Evolutionary conservation across 2,329 filamentous ascomycete genomes (phyloP), one percentile per base, ranked within the genome.

Genomic region (Metarhizium humberi): DNA sequence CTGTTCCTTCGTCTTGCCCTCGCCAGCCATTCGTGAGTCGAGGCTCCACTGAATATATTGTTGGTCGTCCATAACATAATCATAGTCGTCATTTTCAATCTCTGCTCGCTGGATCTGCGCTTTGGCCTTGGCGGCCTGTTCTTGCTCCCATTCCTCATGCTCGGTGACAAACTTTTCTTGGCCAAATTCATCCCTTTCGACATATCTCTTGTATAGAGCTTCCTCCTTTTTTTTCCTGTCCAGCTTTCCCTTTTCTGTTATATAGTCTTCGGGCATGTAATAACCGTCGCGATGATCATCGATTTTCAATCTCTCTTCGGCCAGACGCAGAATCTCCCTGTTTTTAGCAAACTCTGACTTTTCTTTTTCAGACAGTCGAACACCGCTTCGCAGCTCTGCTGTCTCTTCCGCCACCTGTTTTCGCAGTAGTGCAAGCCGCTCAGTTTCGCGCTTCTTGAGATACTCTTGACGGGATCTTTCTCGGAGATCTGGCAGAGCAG

Each of bases 241-340:
- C 59, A 95, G 86, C 66, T 95, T 94, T 25, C 90, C 91, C 71
- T 92, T 92, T 67, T 95, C 91, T 0, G 89, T 96, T 59, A 96
- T 92, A 67, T 96, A 96, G 68, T 96, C 91, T 60, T 96, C 92
- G 0, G 92, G 94, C 75, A 99, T 86, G 61, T 86, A 81, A 71
- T 97, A 99, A 2, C 92, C 92, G 73, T 96, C 92, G 20, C 86
- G 81, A 68, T 96, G 85, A 62, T 97, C 92, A 67, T 97, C 92
- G 60, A 99, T 95, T 47, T 82, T 82, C 55, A 92, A 75, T 25
- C 92, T 81, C 68, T 95, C 90, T 71, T 96, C 89, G 1, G 90
- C 90, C 46, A 96, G 76, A 40, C 86, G 80, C 46, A 96, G 72
- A 30, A 92, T 78, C 70, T 97, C 90, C 49, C 89, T 78, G 66